These are phyloP conservation scores for Aureobasidium namibiae DNA, from an alignment of 2,329 filamentous ascomycete species.

Conservation along the genomic window DNA sequence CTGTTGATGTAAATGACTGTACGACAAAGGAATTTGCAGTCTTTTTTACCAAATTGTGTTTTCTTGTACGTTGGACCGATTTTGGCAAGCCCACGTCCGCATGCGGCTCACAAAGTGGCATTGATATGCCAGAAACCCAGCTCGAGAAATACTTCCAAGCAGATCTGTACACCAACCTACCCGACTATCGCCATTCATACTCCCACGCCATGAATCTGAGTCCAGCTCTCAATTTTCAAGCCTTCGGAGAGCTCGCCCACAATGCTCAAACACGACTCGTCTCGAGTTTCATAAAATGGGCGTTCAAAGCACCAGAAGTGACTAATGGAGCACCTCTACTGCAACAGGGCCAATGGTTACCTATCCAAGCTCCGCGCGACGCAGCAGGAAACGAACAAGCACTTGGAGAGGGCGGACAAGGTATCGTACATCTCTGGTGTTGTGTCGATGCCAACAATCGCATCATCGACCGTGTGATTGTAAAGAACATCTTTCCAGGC, in stretches of 20 bases:
- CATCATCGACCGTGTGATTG: background rate
- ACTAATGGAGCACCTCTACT: no score
- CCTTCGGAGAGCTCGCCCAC: background rate
- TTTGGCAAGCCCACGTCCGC: background rate
- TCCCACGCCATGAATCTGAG: background rate
- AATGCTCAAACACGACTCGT: background rate
- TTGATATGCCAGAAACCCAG: background rate
- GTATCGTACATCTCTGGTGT: background rate
- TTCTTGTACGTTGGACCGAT: background rate
- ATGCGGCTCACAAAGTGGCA: background rate
- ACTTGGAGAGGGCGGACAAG: background rate
- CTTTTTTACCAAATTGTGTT: background rate
- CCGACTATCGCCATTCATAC: background rate
- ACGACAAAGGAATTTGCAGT: background rate
- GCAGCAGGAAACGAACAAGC: background rate
- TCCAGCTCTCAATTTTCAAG: background rate
- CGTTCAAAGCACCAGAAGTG: background rate
- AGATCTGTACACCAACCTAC: background rate
- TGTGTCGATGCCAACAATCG: background rate
- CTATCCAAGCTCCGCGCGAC: background rate
- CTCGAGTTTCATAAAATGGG: background rate
- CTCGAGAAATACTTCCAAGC: background rate
- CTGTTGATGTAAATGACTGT: no score
- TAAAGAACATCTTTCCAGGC: background rate
- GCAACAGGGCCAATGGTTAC: background rate